Percentiles rank a stretch among this genome's conserved stretches.
Evolutionary conservation across 495 filamentous ascomycete genomes (phyloP).

Genomic region (Penicillium salamii): DNA sequence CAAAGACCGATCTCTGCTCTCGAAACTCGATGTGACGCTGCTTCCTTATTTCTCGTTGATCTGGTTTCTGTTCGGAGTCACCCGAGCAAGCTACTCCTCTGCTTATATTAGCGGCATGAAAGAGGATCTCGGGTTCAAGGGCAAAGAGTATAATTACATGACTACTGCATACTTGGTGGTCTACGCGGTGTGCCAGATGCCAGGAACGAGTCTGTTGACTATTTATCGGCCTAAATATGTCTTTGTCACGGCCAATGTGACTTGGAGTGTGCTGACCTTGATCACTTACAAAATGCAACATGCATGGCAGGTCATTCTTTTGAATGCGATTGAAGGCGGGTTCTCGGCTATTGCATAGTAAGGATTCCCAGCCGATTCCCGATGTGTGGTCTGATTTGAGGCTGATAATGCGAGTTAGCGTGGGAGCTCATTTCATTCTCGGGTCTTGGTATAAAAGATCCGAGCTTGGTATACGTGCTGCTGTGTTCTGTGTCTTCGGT

Average conservation of each 20-base stretch:
- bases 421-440: constrained; percentile 29
- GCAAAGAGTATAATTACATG: constrained; percentile 41
- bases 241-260: constrained; percentile 33
- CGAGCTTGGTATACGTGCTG: constrained; percentile 28
- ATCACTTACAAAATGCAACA: constrained; percentile 33
- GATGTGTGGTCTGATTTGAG: not conserved
- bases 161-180: constrained; percentile 35
- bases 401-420: constrained; percentile 15
- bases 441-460: constrained; percentile 30
- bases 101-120: constrained; percentile 41
- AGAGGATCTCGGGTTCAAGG: constrained; percentile 31
- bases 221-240: constrained; percentile 32
- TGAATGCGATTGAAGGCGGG: constrained; percentile 35
- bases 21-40: constrained; percentile 30
- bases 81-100: constrained; percentile 35
- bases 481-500: constrained; percentile 30
- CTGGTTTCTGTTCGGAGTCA: constrained; percentile 38
- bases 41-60: constrained; percentile 36
- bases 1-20: constrained; percentile 27
- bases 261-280: constrained; percentile 32
- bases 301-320: constrained; percentile 33
- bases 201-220: constrained; percentile 31
- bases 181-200: constrained; percentile 39
- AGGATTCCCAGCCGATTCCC: not conserved
- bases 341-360: constrained; percentile 38